These are phyloP conservation scores for Picocystis salinarum DNA, from an alignment of 139 green algal species.

Conservation along the genomic window DNA sequence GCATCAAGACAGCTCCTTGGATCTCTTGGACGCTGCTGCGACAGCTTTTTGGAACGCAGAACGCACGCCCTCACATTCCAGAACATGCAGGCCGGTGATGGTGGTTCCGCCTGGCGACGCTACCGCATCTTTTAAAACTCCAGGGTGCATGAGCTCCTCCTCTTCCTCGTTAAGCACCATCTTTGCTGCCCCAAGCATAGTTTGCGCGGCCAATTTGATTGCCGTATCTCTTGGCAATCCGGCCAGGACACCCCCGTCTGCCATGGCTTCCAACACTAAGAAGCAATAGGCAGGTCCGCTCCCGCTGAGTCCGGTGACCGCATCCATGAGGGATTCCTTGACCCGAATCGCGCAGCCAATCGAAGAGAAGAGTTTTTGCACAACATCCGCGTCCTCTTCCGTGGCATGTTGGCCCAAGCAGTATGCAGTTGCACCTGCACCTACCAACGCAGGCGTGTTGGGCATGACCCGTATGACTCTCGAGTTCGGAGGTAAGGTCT, in stretches of 20 bases:
- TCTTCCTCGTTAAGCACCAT: conserved; percentile 4
- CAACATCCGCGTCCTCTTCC: conserved; percentile 28
- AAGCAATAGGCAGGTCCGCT: conserved; percentile 87
- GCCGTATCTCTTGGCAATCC: conserved; percentile 74
- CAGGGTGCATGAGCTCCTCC: conserved; percentile 2
- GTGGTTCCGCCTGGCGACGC: background rate
- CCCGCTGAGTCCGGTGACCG: conserved; percentile 80
- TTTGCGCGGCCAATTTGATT: conserved; percentile 45
- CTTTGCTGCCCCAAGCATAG: conserved; percentile 7
- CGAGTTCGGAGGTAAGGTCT: too few relatives aligned
- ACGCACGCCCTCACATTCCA: background rate
- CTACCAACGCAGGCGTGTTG: conserved; percentile 91
- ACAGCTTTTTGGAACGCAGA: background rate
- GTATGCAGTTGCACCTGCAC: conserved; percentile 67
- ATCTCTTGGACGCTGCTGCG: background rate
- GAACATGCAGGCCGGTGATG: background rate
- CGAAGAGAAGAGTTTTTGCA: background rate
- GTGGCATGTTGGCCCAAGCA: conserved; percentile 48
- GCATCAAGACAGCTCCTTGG: background rate
- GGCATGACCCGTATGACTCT: conserved; percentile 84
- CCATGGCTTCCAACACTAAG: conserved; percentile 83
- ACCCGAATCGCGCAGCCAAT: conserved; percentile 17
- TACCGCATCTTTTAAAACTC: conserved; percentile 1
- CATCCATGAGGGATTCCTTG: conserved; percentile 72
- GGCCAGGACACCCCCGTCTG: conserved; percentile 71